Conservation (phyloP, 1,139 yeast species). For the Candida freyschussii region DNA sequence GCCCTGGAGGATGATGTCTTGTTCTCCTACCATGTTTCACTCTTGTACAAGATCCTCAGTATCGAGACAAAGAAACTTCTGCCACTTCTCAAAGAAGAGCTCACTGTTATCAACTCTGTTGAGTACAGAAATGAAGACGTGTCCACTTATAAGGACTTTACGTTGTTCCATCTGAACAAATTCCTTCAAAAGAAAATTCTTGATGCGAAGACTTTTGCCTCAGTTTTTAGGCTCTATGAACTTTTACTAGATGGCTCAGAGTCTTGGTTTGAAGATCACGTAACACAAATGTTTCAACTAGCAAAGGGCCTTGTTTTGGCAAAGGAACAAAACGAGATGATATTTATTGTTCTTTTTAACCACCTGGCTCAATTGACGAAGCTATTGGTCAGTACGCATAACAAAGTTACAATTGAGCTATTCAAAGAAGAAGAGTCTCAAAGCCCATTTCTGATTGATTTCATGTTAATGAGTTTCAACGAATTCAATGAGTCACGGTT, state of each 20-base stretch:
- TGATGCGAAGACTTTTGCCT: constrained; percentile 31
- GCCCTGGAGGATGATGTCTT: constrained; percentile 50
- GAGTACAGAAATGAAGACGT: constrained; percentile 41
- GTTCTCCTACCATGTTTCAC: constrained; percentile 52
- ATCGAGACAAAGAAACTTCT: constrained; percentile 39
- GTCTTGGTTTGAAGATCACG: constrained; percentile 39
- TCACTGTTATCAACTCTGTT: constrained; percentile 43
- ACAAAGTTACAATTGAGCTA: constrained; percentile 13
- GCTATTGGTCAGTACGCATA: constrained; percentile 14
- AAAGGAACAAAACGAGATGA: constrained; percentile 13
- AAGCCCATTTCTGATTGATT: constrained; percentile 20
- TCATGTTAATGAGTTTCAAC: constrained; percentile 20
- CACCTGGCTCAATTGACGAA: constrained; percentile 22
- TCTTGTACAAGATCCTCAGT: constrained; percentile 46
- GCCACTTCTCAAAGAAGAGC: constrained; percentile 48
- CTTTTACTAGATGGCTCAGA: constrained; percentile 54
- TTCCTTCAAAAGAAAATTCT: constrained; percentile 34
- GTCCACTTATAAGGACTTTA: constrained; percentile 58
- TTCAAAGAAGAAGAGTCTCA: constrained; percentile 10
- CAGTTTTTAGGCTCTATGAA: constrained; percentile 39
- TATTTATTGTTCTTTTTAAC: constrained; percentile 20
- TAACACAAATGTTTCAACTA: constrained; percentile 29
- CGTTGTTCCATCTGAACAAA: constrained; percentile 42
- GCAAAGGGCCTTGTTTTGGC: constrained; percentile 28
- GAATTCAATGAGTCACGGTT: constrained; percentile 20